Evolutionary conservation across 768 basidiomycete genomes (phyloP).

Genomic region (Naganishia vishniacii): DNA sequence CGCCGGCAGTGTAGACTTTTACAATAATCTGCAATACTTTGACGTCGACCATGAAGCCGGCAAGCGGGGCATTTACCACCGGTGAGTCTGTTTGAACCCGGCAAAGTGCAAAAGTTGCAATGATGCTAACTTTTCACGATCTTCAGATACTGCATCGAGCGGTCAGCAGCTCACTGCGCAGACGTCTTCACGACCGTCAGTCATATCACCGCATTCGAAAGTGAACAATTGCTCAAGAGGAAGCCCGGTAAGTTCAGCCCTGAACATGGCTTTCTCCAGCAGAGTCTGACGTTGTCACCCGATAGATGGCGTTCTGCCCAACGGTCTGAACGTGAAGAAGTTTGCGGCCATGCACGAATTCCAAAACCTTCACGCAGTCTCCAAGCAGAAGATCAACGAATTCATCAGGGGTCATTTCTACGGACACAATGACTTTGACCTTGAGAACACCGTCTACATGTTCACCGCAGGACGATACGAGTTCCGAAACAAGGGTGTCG

Average conservation of each 20-base stretch:
- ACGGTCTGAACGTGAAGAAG: conserved; percentile 96
- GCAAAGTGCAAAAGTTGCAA: background rate
- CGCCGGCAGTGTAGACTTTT: conserved; percentile 96
- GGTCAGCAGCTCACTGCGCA: conserved; percentile 85
- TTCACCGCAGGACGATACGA: conserved; percentile 99
- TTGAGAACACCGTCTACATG: conserved; percentile 71
- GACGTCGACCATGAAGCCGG: conserved; percentile 99
- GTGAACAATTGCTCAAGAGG: conserved; percentile 90
- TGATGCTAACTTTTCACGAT: conserved; percentile 8
- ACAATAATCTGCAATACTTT: conserved; percentile 99
- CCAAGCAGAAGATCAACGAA: conserved; percentile 97
- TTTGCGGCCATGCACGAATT: conserved; percentile 99
- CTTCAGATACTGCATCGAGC: conserved; percentile 81
- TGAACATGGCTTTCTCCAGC: background rate
- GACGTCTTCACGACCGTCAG: conserved; percentile 98
- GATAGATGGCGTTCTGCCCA: conserved; percentile 87
- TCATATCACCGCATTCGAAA: conserved; percentile 96
- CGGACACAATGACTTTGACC: conserved; percentile 91
- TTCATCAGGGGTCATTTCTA: conserved; percentile 98
- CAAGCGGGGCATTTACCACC: conserved; percentile 96
- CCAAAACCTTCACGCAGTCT: conserved; percentile 76
- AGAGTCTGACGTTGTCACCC: background rate
- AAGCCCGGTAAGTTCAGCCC: conserved; percentile 57
- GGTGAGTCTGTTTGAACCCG: conserved; percentile 44
- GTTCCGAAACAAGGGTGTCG: conserved; percentile 98